Percentiles rank a stretch among this genome's conserved stretches.
Evolutionary conservation across 768 basidiomycete species (phyloP).

Genomic region (Termitomyces sp.): DNA sequence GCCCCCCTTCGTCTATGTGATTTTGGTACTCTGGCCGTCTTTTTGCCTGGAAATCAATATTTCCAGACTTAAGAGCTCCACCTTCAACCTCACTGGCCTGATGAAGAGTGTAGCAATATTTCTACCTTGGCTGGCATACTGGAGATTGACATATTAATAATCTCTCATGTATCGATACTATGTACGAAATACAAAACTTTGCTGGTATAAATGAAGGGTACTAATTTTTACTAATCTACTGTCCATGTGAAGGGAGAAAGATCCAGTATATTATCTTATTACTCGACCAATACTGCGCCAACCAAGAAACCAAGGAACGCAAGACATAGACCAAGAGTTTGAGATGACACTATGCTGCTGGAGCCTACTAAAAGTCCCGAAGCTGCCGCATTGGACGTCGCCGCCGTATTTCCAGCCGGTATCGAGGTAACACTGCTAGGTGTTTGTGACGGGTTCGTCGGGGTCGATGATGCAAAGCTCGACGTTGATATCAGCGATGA

Average conservation of each 20-base stretch:
- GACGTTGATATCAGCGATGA: not conserved
- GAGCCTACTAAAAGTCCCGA: not conserved
- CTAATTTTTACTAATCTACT: not conserved
- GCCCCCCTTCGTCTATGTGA: not conserved
- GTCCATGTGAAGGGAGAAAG: not conserved
- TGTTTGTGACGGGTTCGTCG: slow-evolving; percentile 4
- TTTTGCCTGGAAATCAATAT: not conserved
- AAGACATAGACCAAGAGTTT: slow-evolving; percentile 4
- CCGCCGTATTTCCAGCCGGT: slow-evolving; percentile 2
- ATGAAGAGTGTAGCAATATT: slow-evolving; percentile 1
- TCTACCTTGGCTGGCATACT: not conserved
- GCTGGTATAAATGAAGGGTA: not conserved
- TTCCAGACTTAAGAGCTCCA: no score
- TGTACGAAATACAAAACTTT: not conserved
- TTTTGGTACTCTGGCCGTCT: not conserved
- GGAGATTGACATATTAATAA: not conserved
- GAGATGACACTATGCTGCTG: not conserved
- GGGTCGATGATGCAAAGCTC: slow-evolving; percentile 1
- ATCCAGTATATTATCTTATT: not conserved
- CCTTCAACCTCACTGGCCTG: not conserved
- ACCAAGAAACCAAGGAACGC: slow-evolving; percentile 6
- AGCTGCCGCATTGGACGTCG: slow-evolving; percentile 13
- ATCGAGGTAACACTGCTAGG: slow-evolving; percentile 1
- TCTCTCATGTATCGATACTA: not conserved
- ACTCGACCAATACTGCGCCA: slow-evolving; percentile 6